phyloP scores from a whole-genome alignment of 1,284 basidiomycete genomes.

The Agaricales sp. region DNA sequence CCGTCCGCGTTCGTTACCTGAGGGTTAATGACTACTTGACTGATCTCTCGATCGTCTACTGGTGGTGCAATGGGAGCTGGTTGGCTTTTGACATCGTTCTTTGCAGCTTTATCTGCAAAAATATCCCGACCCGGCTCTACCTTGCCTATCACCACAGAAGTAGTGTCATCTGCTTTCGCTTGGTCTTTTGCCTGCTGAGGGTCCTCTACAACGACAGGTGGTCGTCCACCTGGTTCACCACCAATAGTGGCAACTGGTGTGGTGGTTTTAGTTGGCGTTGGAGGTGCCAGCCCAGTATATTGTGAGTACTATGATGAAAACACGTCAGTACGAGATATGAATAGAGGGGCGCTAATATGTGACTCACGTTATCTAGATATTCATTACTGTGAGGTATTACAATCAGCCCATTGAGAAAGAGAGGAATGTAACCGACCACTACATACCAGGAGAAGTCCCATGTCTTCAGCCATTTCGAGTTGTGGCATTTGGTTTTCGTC shows the following conservation, averaged over 20 bases:
- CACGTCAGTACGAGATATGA: slow-evolving; percentile 3
- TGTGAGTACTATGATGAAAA: slow-evolving; percentile 35
- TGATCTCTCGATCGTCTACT: slow-evolving; percentile 25
- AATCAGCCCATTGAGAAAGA: slow-evolving; percentile 5
- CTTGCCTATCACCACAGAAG: slow-evolving; percentile 34
- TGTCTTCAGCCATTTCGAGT: slow-evolving; percentile 77
- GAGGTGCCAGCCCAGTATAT: slow-evolving; percentile 28
- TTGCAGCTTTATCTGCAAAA: slow-evolving; percentile 36
- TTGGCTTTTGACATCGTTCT: slow-evolving; percentile 26
- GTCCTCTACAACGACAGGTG: slow-evolving; percentile 35
- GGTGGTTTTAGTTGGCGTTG: slow-evolving; percentile 27
- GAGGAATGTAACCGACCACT: neutral
- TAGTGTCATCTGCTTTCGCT: slow-evolving; percentile 20
- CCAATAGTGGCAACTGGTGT: slow-evolving; percentile 30
- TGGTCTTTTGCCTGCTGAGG: slow-evolving; percentile 12
- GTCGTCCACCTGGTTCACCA: slow-evolving; percentile 35
- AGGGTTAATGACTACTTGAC: slow-evolving; percentile 17
- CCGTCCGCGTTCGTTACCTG: neutral
- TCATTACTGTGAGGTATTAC: slow-evolving; percentile 35
- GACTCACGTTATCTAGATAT: slow-evolving; percentile 50
- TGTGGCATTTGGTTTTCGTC: slow-evolving; percentile 75
- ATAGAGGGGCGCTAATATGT: neutral
- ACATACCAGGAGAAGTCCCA: slow-evolving; percentile 95
- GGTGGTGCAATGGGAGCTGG: slow-evolving; percentile 13
- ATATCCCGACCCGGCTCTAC: slow-evolving; percentile 61